These are phyloP conservation scores for Colletotrichum lentis DNA, from an alignment of 2,329 filamentous ascomycete species.

Conservation along the genomic window DNA sequence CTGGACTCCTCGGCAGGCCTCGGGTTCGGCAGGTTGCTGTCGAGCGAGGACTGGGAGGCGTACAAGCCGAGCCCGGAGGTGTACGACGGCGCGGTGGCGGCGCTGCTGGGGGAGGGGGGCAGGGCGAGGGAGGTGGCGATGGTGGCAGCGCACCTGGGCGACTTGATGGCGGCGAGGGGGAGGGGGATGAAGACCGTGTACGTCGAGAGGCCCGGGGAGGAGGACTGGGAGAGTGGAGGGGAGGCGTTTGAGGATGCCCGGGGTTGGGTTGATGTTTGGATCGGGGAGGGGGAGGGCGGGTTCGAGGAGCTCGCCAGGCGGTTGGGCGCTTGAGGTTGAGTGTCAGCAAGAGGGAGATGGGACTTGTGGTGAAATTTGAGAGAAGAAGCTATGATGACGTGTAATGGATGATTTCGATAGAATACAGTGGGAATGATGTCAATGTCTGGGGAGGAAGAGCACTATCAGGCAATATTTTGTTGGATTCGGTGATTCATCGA, in stretches of 20 bases:
- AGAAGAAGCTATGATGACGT: background rate
- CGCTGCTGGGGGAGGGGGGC: conserved; percentile 56
- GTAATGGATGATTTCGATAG: background rate
- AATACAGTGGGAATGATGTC: too few species aligned
- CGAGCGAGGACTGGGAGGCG: conserved; percentile 73
- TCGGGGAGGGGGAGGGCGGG: conserved; percentile 46
- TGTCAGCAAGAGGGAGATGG: background rate
- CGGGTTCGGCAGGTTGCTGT: conserved; percentile 69
- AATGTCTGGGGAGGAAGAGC: too few species aligned
- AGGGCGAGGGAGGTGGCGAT: conserved; percentile 71
- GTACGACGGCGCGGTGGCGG: conserved; percentile 72
- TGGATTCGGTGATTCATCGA: too few species aligned
- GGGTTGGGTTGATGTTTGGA: conserved; percentile 53
- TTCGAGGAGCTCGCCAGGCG: conserved; percentile 45
- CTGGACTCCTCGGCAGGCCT: conserved; percentile 66
- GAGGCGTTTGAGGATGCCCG: conserved; percentile 61
- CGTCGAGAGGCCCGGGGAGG: conserved; percentile 73
- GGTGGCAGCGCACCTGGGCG: conserved; percentile 78
- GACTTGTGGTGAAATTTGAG: too few species aligned
- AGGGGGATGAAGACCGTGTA: conserved; percentile 76
- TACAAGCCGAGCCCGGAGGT: conserved; percentile 77
- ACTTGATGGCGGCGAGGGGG: conserved; percentile 71
- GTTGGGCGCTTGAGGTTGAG: conserved; percentile 36
- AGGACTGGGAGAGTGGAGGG: conserved; percentile 63
- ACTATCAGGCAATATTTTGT: too few species aligned